Conservation (phyloP, 2,329 filamentous ascomycete genomes). For the Xylogone sp. region DNA sequence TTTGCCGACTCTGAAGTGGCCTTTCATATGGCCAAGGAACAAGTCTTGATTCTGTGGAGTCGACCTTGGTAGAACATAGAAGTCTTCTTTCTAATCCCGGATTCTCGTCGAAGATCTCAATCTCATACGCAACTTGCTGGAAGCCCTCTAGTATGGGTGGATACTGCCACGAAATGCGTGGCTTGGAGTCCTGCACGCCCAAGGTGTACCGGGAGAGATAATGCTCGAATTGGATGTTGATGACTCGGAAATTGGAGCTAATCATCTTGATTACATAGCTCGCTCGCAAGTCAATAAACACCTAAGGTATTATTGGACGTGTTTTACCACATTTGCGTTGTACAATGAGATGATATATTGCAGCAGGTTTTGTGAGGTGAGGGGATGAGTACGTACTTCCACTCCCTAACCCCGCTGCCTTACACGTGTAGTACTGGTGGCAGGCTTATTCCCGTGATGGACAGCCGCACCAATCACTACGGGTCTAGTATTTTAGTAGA, state of each 20-base stretch:
- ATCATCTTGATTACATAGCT: too few species aligned
- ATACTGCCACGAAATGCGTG: conserved; percentile 45
- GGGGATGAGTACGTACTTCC: too few species aligned
- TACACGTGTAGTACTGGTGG: too few species aligned
- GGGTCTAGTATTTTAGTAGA: too few species aligned
- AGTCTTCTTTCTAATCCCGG: background rate
- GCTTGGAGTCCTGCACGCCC: conserved; percentile 39
- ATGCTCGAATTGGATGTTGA: background rate
- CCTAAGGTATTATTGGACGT: too few species aligned
- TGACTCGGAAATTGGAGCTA: background rate
- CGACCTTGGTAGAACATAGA: conserved; percentile 4
- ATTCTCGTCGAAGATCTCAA: conserved; percentile 32
- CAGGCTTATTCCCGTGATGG: too few species aligned
- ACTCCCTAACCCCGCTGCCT: too few species aligned
- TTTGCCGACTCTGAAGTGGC: conserved; percentile 24
- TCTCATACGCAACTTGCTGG: conserved; percentile 40
- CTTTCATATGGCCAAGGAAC: conserved; percentile 39
- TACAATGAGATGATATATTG: too few species aligned
- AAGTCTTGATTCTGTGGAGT: conserved; percentile 30
- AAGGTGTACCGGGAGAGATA: conserved; percentile 23
- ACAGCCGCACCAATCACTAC: too few species aligned
- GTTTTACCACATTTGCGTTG: too few species aligned
- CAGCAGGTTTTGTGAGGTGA: too few species aligned
- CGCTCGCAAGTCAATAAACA: too few species aligned
- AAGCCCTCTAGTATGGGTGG: conserved; percentile 34